These are phyloP conservation scores for Thinopyrum obtusiflorum DNA, from an alignment of 202 grass and related monocot genomes.

Conservation along the genomic window DNA sequence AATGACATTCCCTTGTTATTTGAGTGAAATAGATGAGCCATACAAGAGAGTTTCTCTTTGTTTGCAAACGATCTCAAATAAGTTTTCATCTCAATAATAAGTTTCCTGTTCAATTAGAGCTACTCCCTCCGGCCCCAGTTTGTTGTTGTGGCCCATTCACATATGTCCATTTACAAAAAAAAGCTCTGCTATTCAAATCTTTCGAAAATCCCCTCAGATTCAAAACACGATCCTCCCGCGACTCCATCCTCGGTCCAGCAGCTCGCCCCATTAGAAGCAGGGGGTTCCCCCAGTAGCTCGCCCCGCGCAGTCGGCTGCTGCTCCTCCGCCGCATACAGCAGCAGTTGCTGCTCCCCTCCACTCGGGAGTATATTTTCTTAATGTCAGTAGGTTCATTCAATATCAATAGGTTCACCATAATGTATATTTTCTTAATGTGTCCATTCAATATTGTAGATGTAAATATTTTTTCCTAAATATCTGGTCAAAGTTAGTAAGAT, in stretches of 20 bases:
- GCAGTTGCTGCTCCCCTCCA: not conserved
- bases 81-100: not conserved
- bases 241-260: not conserved
- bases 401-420: too few relatives aligned
- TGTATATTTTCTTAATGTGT: too few relatives aligned
- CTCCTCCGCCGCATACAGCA: not conserved
- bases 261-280: not conserved
- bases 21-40: not conserved
- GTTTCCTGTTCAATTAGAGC: not conserved
- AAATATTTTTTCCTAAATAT: too few relatives aligned
- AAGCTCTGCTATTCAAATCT: not conserved
- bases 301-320: not conserved
- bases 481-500: too few relatives aligned
- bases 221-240: not conserved
- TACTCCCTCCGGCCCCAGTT: not conserved
- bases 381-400: too few relatives aligned
- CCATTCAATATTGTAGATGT: too few relatives aligned
- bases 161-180: not conserved
- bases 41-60: not conserved
- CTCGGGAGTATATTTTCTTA: too few relatives aligned
- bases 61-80: not conserved
- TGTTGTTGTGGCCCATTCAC: not conserved
- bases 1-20: constrained; percentile 9
- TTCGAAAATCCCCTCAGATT: not conserved
- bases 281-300: too few relatives aligned